Evolutionary conservation across 1,139 yeast genomes (phyloP).

Genomic region (Pichia terricola): DNA sequence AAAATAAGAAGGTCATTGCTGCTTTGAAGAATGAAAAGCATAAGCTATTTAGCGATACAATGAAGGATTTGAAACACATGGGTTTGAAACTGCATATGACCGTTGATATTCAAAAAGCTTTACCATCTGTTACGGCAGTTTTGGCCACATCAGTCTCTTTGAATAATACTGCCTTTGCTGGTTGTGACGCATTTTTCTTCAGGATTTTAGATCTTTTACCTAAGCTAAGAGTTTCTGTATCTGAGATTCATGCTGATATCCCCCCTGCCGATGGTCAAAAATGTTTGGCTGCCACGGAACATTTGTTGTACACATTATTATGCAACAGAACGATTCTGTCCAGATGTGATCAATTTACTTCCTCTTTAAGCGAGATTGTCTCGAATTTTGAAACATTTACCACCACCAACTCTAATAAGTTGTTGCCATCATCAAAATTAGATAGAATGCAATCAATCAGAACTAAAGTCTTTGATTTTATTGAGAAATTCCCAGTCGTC

Average conservation of each 20-base stretch:
- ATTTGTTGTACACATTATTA: conserved; percentile 47
- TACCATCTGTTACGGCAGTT: conserved; percentile 53
- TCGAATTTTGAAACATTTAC: conserved; percentile 9
- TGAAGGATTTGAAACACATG: conserved; percentile 62
- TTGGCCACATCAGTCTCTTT: conserved; percentile 48
- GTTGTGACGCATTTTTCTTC: conserved; percentile 53
- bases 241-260: conserved; percentile 59
- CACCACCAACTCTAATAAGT: neutral
- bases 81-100: conserved; percentile 66
- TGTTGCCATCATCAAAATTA: conserved; percentile 1
- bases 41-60: conserved; percentile 64
- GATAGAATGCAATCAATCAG: neutral
- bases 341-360: conserved; percentile 10
- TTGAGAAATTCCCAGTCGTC: conserved; percentile 40
- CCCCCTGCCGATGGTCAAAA: conserved; percentile 67
- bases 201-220: conserved; percentile 74
- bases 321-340: conserved; percentile 40
- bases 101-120: conserved; percentile 52
- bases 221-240: conserved; percentile 56
- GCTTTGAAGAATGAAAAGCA: conserved; percentile 73
- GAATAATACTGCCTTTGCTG: conserved; percentile 30
- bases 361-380: neutral
- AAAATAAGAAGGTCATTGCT: conserved; percentile 62
- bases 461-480: conserved; percentile 1
- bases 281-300: conserved; percentile 75